Evolutionary conservation across 768 basidiomycete species (phyloP), one percentile per base, ranked within the genome.

Genomic region (Asterophora parasitica): DNA sequence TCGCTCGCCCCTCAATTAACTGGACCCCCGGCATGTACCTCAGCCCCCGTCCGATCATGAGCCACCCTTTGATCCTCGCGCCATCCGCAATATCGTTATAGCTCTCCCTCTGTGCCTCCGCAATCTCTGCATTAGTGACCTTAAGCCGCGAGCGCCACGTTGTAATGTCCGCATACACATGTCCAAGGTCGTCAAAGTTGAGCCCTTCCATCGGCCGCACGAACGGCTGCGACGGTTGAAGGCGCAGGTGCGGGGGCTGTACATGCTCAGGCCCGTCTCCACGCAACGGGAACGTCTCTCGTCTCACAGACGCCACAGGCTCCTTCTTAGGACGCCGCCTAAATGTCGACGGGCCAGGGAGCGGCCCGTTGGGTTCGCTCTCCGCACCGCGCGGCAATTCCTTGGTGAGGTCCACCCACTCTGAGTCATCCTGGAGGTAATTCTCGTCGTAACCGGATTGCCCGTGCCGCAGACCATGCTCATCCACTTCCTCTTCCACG

Each of bases 41-140:
- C 49, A 90, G 61, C 1, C 85, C 87, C 20, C 78, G 72, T 7
- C 89, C 89, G 33, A 88, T 75, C 60, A 92, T 65, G 44, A 92
- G 60, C 86, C 88, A 91, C 0, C 89, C 89, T 56, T 83, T 84
- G 50, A 86, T 76, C 38, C 75, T 67, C 26, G 73, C 70, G 7
- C 88, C 88, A 45, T 79, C 77, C 7, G 85, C 84, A 48, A 91
- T 88, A 56, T 85, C 77, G 46, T 79, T 78, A 58, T 86, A 90
- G 43, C 77, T 73, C 39, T 77, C 74, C 46, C 71, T 68, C 64
- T 91, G 89, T 13, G 75, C 74, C 12, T 83, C 78, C n/a, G 72
- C 69, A 51, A 91, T 89, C 59, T 87, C 83, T 7, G 67, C 66
- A 60, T 91, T 90, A 61, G 90, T 83, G 11, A 70, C 67, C 66